Base-by-base conservation (phyloP, 352 stramenopile genomes). In the Phytophthora crassamura region DNA sequence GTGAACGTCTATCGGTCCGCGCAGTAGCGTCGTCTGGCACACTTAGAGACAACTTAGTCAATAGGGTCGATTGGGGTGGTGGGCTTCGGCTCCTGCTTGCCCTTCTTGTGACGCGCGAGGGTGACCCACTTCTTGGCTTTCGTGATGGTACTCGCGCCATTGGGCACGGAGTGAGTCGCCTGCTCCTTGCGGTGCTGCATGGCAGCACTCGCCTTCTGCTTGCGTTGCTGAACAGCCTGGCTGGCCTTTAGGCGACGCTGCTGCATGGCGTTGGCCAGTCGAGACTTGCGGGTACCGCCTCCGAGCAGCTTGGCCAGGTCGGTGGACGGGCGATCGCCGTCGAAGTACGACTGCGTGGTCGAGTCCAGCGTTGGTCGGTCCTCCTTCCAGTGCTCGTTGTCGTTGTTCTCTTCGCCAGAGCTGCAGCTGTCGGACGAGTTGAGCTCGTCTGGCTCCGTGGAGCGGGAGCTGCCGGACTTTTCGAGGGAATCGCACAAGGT, bases 401-500 rank as follows among this genome's bases (percentile, higher is more conserved):
- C 68, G 32, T 22, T 47, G 12, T 77, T 70, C 9, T 84, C 75
- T 7, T 72, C 59, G 4, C 72, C 75, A 32, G 66, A 83, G 5
- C 48, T 71, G 4, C 55, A 66, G 28, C 49, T 75, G 39, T 77
- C 69, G 33, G 72, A 79, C 14, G 70, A 83, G 49, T 73, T 71
- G 35, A 82, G 58, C 10, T 77, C 72, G 59, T 87, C 78, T 10
- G 74, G 61, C 25, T 84, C 78, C 2, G 78, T 84, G 12, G 75
- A 77, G 9, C 78, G 70, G 22, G 77, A 80, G 42, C 75, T 83
- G 4, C 59, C 59, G 6, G 71, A 75, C 59, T 91, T 86, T 25
- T 82, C 75, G 10, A 89, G 62, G 40, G 72, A 80, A 16, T 81
- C 73, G 30, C 70, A 79, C 30, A 90, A 58, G 0, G 60, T 81